A percentile compares a stretch with the other conserved stretches of the same genome.
Conservation (phyloP, 306 rosid species). For the Acacia crassicarpa region DNA sequence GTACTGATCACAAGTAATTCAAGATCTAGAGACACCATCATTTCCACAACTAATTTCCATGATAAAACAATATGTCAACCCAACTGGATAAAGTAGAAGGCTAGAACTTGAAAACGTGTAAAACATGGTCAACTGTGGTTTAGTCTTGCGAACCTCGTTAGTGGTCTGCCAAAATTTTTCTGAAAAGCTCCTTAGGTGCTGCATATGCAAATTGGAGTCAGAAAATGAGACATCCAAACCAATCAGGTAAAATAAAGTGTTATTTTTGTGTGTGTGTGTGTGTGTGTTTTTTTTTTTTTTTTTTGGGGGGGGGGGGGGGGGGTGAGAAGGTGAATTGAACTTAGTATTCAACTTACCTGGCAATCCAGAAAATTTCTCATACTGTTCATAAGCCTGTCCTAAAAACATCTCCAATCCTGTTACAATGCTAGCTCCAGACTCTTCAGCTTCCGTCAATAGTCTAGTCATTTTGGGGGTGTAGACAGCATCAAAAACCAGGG, state of each 20-base stretch:
- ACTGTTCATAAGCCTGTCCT: constrained; percentile 87
- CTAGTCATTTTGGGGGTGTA: constrained; percentile 84
- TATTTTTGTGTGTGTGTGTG: too few species aligned
- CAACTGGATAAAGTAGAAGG: background rate
- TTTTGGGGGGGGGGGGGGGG: background rate
- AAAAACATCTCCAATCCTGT: constrained; percentile 84
- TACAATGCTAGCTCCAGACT: constrained; percentile 73
- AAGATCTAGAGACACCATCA: background rate
- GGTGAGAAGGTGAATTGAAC: constrained; percentile 16
- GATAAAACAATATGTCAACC: background rate
- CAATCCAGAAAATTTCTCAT: constrained; percentile 76
- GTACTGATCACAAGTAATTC: background rate
- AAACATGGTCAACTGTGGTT: constrained; percentile 17
- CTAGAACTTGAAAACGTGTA: constrained; percentile 8
- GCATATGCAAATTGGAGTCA: constrained; percentile 37
- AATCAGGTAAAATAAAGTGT: constrained; percentile 21
- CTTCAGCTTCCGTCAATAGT: constrained; percentile 90
- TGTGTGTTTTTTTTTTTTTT: too few species aligned
- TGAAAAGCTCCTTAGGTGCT: constrained; percentile 80
- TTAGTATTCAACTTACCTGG: constrained; percentile 62
- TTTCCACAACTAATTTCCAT: background rate
- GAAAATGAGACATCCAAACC: constrained; percentile 27
- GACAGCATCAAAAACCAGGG: constrained; percentile 89
- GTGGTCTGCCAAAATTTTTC: constrained; percentile 55
- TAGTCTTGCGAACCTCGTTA: constrained; percentile 48